phyloP scores from a whole-genome alignment of 75 land plant species.

The Gnetum montanum region DNA sequence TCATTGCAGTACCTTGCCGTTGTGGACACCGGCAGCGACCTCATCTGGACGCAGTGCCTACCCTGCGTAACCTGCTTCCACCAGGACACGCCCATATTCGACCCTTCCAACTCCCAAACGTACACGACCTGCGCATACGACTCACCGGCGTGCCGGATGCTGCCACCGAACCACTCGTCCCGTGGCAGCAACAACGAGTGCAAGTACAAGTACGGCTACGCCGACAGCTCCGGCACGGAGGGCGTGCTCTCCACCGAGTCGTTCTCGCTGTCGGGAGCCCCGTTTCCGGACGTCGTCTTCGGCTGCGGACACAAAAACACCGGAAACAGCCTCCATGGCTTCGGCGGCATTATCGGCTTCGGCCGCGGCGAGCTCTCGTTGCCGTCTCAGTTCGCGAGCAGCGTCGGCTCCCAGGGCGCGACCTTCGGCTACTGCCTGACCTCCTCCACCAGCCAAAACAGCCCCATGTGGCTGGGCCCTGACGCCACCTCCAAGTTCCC shows the following conservation, averaged over 20 bases:
- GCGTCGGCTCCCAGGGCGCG: not conserved
- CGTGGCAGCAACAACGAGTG: not conserved
- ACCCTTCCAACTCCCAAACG: slow-evolving; percentile 14
- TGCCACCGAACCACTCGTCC: too few relatives aligned
- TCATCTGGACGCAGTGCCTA: slow-evolving; percentile 20
- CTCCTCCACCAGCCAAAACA: not conserved
- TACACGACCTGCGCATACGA: slow-evolving; percentile 9
- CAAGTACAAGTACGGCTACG: slow-evolving; percentile 23
- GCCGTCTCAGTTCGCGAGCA: slow-evolving; percentile 12
- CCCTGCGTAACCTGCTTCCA: slow-evolving; percentile 19
- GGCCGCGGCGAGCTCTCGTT: slow-evolving; percentile 20
- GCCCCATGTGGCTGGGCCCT: slow-evolving; percentile 6
- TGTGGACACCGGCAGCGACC: slow-evolving; percentile 25
- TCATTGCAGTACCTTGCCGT: not conserved
- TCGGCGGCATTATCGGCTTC: slow-evolving; percentile 17
- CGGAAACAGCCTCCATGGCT: slow-evolving; percentile 15
- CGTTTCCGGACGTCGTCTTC: slow-evolving; percentile 3
- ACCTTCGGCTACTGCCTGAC: slow-evolving; percentile 27
- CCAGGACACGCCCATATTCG: slow-evolving; percentile 15
- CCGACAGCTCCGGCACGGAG: slow-evolving; percentile 26
- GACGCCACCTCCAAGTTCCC: not conserved
- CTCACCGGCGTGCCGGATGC: slow-evolving; percentile 7
- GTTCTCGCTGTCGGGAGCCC: slow-evolving; percentile 2
- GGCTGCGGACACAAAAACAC: slow-evolving; percentile 33
- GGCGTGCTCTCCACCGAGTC: slow-evolving; percentile 33